Evolutionary conservation across 2,329 filamentous ascomycete species (phyloP).

Genomic region (Fusarium sp.): DNA sequence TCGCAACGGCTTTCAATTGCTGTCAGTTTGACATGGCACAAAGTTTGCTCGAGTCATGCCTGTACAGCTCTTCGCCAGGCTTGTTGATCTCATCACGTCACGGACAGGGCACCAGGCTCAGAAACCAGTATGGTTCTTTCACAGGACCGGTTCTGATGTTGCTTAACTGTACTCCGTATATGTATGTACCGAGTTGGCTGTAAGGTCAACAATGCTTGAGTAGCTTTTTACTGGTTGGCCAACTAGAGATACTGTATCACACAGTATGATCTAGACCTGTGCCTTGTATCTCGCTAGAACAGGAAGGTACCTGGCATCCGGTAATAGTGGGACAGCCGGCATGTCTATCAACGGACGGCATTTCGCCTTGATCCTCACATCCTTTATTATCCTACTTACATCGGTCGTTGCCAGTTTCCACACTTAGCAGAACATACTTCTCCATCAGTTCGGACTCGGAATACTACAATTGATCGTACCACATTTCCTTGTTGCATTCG

Average conservation of each 20-base stretch:
- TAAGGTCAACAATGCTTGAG: neutral
- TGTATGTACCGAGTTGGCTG: neutral
- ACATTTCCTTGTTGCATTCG: constrained; percentile 1
- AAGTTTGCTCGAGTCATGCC: constrained; percentile 27
- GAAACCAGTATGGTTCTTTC: neutral
- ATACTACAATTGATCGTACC: neutral
- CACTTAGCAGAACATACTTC: constrained; percentile 9
- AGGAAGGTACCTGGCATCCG: constrained; percentile 31
- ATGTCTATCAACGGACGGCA: constrained; percentile 9
- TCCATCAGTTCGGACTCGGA: constrained; percentile 3
- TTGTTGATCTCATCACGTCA: constrained; percentile 11
- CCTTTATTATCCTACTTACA: constrained; percentile 27
- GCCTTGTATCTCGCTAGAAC: constrained; percentile 27
- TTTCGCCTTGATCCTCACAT: constrained; percentile 14
- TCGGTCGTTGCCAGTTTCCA: constrained; percentile 3
- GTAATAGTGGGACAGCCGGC: constrained; percentile 15
- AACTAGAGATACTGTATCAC: constrained; percentile 2
- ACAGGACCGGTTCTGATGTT: neutral
- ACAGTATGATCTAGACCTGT: constrained; percentile 19
- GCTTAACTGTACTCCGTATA: neutral
- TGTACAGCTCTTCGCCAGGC: neutral
- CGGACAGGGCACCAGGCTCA: neutral
- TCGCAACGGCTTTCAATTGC: constrained; percentile 4
- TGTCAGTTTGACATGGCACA: neutral
- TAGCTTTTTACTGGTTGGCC: constrained; percentile 6